Percentiles rank a stretch among this genome's conserved stretches.
Conservation (phyloP, 2,329 filamentous ascomycete genomes). For the Fusarium liriodendri region DNA sequence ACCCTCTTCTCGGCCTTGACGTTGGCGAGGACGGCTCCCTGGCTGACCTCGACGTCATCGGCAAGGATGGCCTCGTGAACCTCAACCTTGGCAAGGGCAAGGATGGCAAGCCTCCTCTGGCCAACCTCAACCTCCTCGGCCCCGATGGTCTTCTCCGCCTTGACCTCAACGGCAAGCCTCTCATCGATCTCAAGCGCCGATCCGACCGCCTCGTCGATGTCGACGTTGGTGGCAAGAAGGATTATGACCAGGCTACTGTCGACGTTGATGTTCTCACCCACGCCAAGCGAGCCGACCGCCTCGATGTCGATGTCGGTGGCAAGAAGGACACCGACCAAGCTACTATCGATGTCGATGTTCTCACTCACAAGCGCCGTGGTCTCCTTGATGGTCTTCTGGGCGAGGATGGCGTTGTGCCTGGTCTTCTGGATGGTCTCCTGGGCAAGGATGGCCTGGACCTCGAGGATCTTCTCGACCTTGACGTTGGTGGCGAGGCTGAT, state of each 20-base stretch:
- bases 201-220: slow-evolving; percentile 8
- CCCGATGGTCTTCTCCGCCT: slow-evolving; percentile 18
- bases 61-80: slow-evolving; percentile 18
- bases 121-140: slow-evolving; percentile 14
- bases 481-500: slow-evolving; percentile 27
- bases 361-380: slow-evolving; percentile 7
- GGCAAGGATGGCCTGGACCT: not conserved
- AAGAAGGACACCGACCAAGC: slow-evolving; percentile 18
- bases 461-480: slow-evolving; percentile 7
- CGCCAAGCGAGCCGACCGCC: not conserved
- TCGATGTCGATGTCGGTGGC: slow-evolving; percentile 12
- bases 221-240: slow-evolving; percentile 15
- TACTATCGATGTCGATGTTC: slow-evolving; percentile 23
- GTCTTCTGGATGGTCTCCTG: not conserved
- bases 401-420: not conserved
- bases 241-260: slow-evolving; percentile 14
- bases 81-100: slow-evolving; percentile 12
- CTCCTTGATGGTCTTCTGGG: not conserved
- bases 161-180: slow-evolving; percentile 10
- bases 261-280: slow-evolving; percentile 17
- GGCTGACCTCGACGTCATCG: slow-evolving; percentile 3
- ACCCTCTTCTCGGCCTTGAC: slow-evolving; percentile 17
- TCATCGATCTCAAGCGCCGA: slow-evolving; percentile 1
- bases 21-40: slow-evolving; percentile 10
- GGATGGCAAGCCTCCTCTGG: slow-evolving; percentile 9